Conservation (phyloP, 495 filamentous ascomycete genomes). For the Filosporella fistucella region DNA sequence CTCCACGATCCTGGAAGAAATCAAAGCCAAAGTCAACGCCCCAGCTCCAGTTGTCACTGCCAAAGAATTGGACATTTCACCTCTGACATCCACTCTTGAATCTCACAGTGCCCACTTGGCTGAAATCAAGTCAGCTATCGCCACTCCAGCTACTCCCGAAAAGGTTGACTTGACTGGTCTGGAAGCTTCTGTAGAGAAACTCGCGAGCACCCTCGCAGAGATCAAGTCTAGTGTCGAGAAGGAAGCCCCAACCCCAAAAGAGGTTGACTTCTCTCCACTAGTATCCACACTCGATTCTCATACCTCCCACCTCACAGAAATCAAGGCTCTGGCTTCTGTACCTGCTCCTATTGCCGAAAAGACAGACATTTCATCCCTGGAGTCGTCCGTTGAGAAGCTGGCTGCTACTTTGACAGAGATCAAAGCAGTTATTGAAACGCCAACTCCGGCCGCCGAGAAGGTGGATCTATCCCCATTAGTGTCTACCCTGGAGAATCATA, state of each 20-base stretch:
- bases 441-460: slow-evolving; percentile 3
- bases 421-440: not conserved
- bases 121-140: slow-evolving; percentile 13
- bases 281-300: slow-evolving; percentile 3
- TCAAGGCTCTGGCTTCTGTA: not conserved
- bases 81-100: slow-evolving; percentile 1
- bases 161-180: slow-evolving; percentile 11
- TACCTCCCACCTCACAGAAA: not conserved
- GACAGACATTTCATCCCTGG: not conserved
- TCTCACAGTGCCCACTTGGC: slow-evolving; percentile 4
- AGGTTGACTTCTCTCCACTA: not conserved
- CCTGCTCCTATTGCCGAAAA: slow-evolving; percentile 1
- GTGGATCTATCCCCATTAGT: slow-evolving; percentile 1
- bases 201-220: not conserved
- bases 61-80: slow-evolving; percentile 1
- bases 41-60: too few species aligned
- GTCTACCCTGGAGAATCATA: not conserved
- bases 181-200: slow-evolving; percentile 4
- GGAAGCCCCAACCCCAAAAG: not conserved
- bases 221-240: slow-evolving; percentile 1
- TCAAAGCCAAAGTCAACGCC: not conserved
- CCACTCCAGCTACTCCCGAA: slow-evolving; percentile 1
- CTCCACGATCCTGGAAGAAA: not conserved
- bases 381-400: not conserved
- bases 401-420: slow-evolving; percentile 2